phyloP scores from a whole-genome alignment of 2,329 filamentous ascomycete species.

The Aspergillus luchuensis region DNA sequence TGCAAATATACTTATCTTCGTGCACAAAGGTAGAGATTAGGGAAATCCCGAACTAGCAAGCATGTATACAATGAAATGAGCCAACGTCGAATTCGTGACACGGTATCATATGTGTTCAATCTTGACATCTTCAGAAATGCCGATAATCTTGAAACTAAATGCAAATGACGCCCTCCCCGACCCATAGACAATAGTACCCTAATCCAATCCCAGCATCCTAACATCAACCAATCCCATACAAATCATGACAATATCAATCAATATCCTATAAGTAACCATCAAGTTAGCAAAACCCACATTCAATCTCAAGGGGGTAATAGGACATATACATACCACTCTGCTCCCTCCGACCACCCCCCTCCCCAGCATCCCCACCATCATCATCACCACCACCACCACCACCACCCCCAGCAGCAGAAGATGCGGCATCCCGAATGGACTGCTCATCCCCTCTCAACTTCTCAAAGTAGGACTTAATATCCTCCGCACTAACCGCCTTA shows the following conservation, averaged over 20 bases:
- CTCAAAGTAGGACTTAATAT: constrained; percentile 96
- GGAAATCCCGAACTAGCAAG: not conserved
- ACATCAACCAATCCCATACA: too few relatives aligned
- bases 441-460: constrained; percentile 86
- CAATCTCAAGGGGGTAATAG: not conserved
- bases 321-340: constrained; percentile 46
- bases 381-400: constrained; percentile 15
- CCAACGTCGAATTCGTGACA: not conserved
- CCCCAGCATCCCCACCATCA: constrained; percentile 25
- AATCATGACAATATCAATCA: not conserved
- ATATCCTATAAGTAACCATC: not conserved
- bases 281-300: not conserved
- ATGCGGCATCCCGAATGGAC: constrained; percentile 65
- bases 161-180: not conserved
- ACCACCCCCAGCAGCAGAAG: constrained; percentile 49
- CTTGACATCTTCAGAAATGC: not conserved
- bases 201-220: not conserved
- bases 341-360: constrained; percentile 42
- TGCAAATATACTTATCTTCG: not conserved
- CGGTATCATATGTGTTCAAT: not conserved
- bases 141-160: not conserved
- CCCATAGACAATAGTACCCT: not conserved
- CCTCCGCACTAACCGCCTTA: constrained; percentile 83
- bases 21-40: not conserved
- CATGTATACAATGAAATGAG: not conserved